Base-by-base conservation (phyloP, 2,329 filamentous ascomycete species). In the Didymella sp. region DNA sequence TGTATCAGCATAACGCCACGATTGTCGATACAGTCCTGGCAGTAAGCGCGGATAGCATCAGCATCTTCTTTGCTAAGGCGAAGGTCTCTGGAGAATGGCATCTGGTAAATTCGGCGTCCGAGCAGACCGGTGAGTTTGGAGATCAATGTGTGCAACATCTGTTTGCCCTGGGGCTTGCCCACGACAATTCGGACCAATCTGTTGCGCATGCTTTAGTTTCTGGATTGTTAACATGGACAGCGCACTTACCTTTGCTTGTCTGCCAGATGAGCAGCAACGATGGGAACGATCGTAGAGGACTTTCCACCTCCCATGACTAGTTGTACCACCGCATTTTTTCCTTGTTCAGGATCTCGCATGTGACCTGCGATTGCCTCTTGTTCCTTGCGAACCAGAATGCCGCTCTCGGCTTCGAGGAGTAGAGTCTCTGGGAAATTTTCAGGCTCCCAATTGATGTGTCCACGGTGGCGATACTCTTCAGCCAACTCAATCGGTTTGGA, bases 361-460 rank as follows among this genome's bases (percentile, higher is more conserved):
- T 81, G 67, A 0, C 55, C 40, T 0, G 87, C 84, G 46, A 91
- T 85, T 2, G 82, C 68, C 3, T 82, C 78, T 64, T 91, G 88
- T 0, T 85, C 81, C 0, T 78, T 67, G 0, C 89, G 82, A 9
- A 92, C 86, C 8, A 86, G 66, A 2, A 91, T 78, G 1, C 82
- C 80, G 30, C 80, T 85, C 50, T 91, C 88, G 0, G 88, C 76
- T 68, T 91, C 88, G 0, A 91, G 57, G 0, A 92, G 73, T 0
- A 91, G 75, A 58, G 79, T 86, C 21, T 91, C 88, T 0, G 88
- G 86, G 35, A 78, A 74, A 0, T 82, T 57, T 0, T 67, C 8
- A 0, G 83, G 81, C 6, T 81, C 62, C 85, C 87, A 90, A 11
- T 82, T 83, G 1, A 65, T 62, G 58, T 87, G 85, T 0, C 86